A percentile compares a stretch with the other conserved stretches of the same genome.
Conservation (phyloP, 2,329 filamentous ascomycete species). For the Penicillium sp. region DNA sequence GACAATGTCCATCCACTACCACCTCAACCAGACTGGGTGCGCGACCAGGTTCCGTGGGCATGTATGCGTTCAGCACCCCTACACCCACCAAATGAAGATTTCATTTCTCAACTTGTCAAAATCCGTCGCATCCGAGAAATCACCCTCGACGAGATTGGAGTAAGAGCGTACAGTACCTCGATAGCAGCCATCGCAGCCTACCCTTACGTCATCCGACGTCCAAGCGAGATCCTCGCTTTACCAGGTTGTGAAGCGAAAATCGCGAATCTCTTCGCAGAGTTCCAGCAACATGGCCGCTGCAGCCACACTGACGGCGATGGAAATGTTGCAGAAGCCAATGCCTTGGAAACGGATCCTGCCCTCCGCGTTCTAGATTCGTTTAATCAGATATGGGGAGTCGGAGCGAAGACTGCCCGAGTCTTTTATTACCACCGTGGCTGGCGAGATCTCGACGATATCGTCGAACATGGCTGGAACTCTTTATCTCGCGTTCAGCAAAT, state of each 20-base stretch:
- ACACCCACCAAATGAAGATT: slow-evolving; percentile 70
- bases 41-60: slow-evolving; percentile 67
- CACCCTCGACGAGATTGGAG: slow-evolving; percentile 73
- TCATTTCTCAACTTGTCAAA: slow-evolving; percentile 72
- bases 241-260: slow-evolving; percentile 84
- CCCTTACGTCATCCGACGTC: slow-evolving; percentile 57
- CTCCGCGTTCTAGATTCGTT: slow-evolving; percentile 69
- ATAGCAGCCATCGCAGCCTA: slow-evolving; percentile 86
- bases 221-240: slow-evolving; percentile 53
- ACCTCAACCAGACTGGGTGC: slow-evolving; percentile 68
- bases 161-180: slow-evolving; percentile 82
- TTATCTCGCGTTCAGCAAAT: slow-evolving; percentile 86
- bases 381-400: slow-evolving; percentile 91
- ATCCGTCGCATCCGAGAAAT: slow-evolving; percentile 72
- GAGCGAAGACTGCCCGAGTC: slow-evolving; percentile 73
- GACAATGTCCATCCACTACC: slow-evolving; percentile 63
- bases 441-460: slow-evolving; percentile 80
- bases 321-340: slow-evolving; percentile 62
- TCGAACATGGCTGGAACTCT: slow-evolving; percentile 76
- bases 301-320: slow-evolving; percentile 48
- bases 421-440: slow-evolving; percentile 78
- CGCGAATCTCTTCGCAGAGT: slow-evolving; percentile 75
- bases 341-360: slow-evolving; percentile 64
- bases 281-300: slow-evolving; percentile 50
- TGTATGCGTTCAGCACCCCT: slow-evolving; percentile 77